Evolutionary conservation across 768 basidiomycete species (phyloP).

Genomic region (Phylloporus arenicola): DNA sequence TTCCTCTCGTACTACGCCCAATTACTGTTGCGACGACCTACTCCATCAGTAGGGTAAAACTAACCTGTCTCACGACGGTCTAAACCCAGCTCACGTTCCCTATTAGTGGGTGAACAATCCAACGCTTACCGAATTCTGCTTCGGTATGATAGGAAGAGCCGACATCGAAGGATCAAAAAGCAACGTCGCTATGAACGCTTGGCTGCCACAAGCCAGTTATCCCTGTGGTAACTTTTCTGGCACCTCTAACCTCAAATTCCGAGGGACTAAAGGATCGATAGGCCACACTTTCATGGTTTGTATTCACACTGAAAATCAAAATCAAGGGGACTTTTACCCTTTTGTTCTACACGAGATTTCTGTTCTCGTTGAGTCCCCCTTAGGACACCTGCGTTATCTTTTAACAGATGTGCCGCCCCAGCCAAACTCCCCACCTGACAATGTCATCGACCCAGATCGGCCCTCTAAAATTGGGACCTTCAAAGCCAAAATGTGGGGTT

Average conservation of each 20-base stretch:
- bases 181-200: background rate
- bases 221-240: background rate
- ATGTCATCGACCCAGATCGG: background rate
- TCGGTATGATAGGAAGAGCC: conserved; percentile 41
- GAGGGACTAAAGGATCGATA: background rate
- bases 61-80: conserved; percentile 83
- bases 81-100: conserved; percentile 80
- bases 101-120: conserved; percentile 80
- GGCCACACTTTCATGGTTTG: background rate
- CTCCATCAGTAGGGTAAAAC: conserved; percentile 82
- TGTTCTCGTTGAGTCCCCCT: background rate
- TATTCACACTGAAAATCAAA: background rate
- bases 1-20: conserved; percentile 81
- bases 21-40: conserved; percentile 66
- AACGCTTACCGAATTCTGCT: conserved; percentile 77
- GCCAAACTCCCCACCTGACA: background rate
- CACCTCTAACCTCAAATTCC: background rate
- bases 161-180: background rate
- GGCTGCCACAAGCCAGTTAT: background rate
- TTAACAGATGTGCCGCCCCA: background rate
- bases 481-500: background rate
- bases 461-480: background rate
- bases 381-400: background rate
- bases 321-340: background rate
- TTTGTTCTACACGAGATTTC: background rate